Evolutionary conservation across 208 protist species (phyloP).

Genomic region (Crithidia brevicula): DNA sequence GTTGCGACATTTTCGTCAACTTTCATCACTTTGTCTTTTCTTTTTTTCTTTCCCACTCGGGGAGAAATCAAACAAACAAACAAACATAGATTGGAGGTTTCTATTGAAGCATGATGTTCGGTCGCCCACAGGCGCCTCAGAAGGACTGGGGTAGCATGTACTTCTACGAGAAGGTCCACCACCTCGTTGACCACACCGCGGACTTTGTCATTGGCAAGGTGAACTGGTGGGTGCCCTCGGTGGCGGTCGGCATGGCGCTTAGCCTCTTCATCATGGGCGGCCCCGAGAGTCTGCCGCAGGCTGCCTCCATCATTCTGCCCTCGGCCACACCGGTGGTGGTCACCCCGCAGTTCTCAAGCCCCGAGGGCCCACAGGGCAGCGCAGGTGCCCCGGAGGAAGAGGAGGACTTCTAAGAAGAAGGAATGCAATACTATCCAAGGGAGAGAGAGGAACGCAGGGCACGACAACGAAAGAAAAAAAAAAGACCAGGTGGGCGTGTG

Average conservation of each 20-base stretch:
- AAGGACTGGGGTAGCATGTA: constrained; percentile 88
- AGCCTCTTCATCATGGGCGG: constrained; percentile 80
- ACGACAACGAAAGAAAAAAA: neutral
- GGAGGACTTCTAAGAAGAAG: constrained; percentile 55
- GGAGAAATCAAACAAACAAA: too few relatives aligned
- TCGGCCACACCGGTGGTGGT: constrained; percentile 54
- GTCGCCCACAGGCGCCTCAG: constrained; percentile 59
- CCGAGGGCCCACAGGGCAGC: constrained; percentile 21
- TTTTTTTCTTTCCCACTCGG: too few relatives aligned
- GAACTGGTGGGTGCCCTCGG: constrained; percentile 87
- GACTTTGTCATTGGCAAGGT: constrained; percentile 80
- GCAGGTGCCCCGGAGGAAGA: constrained; percentile 53
- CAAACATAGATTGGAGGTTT: too few relatives aligned
- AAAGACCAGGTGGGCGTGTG: too few relatives aligned
- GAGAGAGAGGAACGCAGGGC: too few relatives aligned
- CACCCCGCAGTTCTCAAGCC: constrained; percentile 63
- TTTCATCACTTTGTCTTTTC: too few relatives aligned
- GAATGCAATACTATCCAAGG: neutral
- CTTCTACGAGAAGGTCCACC: constrained; percentile 85
- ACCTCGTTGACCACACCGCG: constrained; percentile 79
- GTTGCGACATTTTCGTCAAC: too few relatives aligned
- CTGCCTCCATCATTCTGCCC: constrained; percentile 50
- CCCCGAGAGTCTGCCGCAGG: constrained; percentile 56
- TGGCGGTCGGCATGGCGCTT: constrained; percentile 71
- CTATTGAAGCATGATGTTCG: constrained; percentile 59